These are phyloP conservation scores for Leccinum fuscescens DNA, from an alignment of 1,284 basidiomycete genomes.

Conservation along the genomic window DNA sequence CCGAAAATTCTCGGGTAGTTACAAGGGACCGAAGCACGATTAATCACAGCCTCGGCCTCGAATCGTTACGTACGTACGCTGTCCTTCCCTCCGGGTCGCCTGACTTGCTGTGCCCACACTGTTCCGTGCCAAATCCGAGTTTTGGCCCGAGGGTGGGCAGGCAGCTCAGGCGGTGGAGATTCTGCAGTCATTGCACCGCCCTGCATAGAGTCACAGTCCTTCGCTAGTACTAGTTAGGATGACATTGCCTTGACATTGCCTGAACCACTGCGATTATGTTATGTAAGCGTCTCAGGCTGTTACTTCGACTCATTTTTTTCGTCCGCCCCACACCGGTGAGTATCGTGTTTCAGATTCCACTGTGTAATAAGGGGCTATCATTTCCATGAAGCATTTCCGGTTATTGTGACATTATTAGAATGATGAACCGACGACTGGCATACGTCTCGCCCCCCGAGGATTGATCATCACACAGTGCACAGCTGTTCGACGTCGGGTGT, in stretches of 20 bases:
- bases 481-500: slow-evolving; percentile 11
- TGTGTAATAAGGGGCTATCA: background rate
- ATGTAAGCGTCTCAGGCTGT: too few species aligned
- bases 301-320: too few species aligned
- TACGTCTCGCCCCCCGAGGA: background rate
- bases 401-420: background rate
- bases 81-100: background rate
- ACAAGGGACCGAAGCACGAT: background rate
- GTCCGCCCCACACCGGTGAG: background rate
- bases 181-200: background rate
- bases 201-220: too few species aligned
- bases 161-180: background rate
- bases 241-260: too few species aligned
- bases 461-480: background rate
- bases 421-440: background rate
- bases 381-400: background rate
- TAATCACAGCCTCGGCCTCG: background rate
- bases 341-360: background rate
- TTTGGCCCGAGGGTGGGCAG: background rate
- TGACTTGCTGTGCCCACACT: background rate
- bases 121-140: background rate
- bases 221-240: too few species aligned
- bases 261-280: too few species aligned
- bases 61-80: background rate
- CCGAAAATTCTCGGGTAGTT: background rate